Evolutionary conservation across 495 filamentous ascomycete genomes (phyloP), one percentile per base, ranked within the genome.

Genomic region (Extremus antarcticus): DNA sequence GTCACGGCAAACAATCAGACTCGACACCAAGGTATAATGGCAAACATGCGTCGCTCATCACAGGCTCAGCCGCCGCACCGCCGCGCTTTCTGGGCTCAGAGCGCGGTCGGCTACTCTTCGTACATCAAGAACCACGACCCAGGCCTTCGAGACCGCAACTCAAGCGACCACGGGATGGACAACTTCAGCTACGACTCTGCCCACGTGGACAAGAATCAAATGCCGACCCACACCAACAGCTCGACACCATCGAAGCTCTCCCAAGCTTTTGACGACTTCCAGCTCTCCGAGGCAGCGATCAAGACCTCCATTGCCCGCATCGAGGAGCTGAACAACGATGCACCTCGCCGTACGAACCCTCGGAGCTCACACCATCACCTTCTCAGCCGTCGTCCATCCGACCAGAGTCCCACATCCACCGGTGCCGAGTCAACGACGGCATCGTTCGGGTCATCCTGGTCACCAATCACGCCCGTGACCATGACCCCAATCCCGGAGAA

Each of bases 251-350:
- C 60, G 1, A 39, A 57, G 21, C 53, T 69, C 10, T 52, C 70
- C 4, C 46, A 50, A 25, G 35, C 45, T 2, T 11, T 63, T 16
- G 57, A 46, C 11, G 50, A 58, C 23, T 52, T 67, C 39, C 59
- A 63, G 46, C 59, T 64, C 25, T 58, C 60, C 17, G 69, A 61
- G 20, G 69, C 69, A 13, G 66, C 65, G 1, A 54, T 69, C 10
- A 40, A 52, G 32, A 65, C 63, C 15, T 54, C 63, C n/a, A 22
- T 65, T 43, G 56, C 65, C 17, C 63, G 66, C 3, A 57, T 65
- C 32, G 55, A 64, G 13, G 23, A 53, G 23, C 54, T 65, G 11
- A 38, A 45, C 25, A 41, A 46, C 1, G 35, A 47, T 3, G 53
- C 53, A 15, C 7, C 40, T n/a, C 15, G 59, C 39, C 47, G 55